Evolutionary conservation across 2,329 filamentous ascomycete species (phyloP), one percentile per base, ranked within the genome.

Genomic region (Ceratocystis cacaofunesta): DNA sequence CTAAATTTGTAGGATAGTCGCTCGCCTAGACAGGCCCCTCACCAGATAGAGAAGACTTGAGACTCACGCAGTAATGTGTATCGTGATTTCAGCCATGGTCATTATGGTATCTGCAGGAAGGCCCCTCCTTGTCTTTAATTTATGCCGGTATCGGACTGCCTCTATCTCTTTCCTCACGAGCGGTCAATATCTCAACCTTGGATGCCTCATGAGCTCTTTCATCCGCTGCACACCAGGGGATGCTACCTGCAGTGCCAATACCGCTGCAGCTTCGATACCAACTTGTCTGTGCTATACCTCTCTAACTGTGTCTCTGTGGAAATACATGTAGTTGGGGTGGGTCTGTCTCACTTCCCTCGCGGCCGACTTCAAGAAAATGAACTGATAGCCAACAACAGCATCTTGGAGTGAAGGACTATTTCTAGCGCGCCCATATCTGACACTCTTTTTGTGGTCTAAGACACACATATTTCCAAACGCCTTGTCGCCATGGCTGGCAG

Each of bases 241-340:
- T 63, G 72, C 17, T 67, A 72, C 48, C 71, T 80, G 50, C 70
- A 76, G 66, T 76, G 79, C 69, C 74, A 3, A 78, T 2, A 70
- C 86, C 46, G 78, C 77, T 50, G 78, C 86, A 75, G 79, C 82
- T 0, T 82, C 83, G 1, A 73, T 86, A 65, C 10, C 32, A 36
- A 84, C 82, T n/a, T 78, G 81, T 19, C 78, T 76, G 71, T 79
- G 81, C 63, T 75, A 75, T 62, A 75, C 76, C 8, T 41, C 64
- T 73, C 80, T 65, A 68, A 74, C n/a, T 71, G 69, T 2, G 65
- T 72, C 0, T 71, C 73, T 0, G 36, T 41, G 12, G 10, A 41
- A 41, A 41, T 12, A 15, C 36, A 41, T 41, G 10, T 41, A 41
- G 36, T 41, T 41, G 12, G 36, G 36, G 36, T 41, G 36, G 10